Evolutionary conservation across 2,329 filamentous ascomycete genomes (phyloP), one percentile per base, ranked within the genome.

Genomic region (Lomentospora prolificans): DNA sequence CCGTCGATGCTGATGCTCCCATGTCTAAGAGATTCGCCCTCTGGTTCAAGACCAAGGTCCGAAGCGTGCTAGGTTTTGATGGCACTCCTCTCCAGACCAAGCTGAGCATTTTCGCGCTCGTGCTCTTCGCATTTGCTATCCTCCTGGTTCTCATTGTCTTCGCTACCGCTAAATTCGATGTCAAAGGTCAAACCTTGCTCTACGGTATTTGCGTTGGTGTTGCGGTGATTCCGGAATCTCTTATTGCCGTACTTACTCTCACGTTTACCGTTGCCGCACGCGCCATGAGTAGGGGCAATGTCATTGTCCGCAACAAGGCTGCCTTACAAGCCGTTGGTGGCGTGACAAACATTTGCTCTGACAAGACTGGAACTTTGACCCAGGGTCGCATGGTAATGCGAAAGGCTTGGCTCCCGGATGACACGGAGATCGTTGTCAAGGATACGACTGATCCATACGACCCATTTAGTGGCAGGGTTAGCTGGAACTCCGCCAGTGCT

Each of bases 81-180:
- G 90, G 90, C 52, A 95, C 90, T 1, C 90, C 90, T 0, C 75
- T 96, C 50, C 89, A 95, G 71, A 85, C 86, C 61, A 92, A 89
- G 65, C 77, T 96, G 53, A 89, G 87, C 72, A 90, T 91, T 69
- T 85, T 96, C 64, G 90, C 90, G 27, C 83, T 94, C 46, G 67
- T 89, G 3, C 80, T 95, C 2, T 95, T 95, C 64, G 83, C 77
- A 50, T 79, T 90, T 53, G 90, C 82, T 46, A 72, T 84, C 55
- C 62, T 84, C 2, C 73, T 85, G 31, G 80, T 78, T 52, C 65
- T 85, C 57, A 78, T 85, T 53, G 82, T 85, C 61, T 85, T 85
- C 65, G 78, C 75, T 4, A 80, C 75, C 58, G 81, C 76, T 65
- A 70, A 70, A 57, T 85, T 77, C 69, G 51, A 75, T 1, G 68